phyloP scores from a whole-genome alignment of 768 basidiomycete species.

The Rhodocollybia butyracea region DNA sequence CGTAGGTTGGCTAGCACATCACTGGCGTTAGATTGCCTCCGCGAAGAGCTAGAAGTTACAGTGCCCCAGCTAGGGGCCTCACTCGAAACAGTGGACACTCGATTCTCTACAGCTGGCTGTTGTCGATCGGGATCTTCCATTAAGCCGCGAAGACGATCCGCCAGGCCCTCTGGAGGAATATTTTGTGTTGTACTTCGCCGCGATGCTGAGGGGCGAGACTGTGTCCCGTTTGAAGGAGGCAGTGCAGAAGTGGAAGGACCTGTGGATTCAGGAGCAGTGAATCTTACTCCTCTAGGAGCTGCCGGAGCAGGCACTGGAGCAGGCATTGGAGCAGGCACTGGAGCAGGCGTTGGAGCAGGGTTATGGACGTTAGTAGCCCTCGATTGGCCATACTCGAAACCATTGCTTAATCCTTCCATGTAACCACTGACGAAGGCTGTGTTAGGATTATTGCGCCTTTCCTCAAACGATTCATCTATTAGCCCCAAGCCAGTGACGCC shows the following conservation, averaged over 20 bases:
- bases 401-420: conserved; percentile 4
- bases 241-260: not conserved
- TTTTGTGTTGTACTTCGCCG: not conserved
- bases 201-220: not conserved
- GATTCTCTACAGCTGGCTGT: not conserved
- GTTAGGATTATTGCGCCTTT: not conserved
- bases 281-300: not conserved
- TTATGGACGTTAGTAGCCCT: no score
- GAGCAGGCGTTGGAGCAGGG: not conserved
- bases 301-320: conserved; percentile 1
- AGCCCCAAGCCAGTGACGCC: conserved; percentile 5
- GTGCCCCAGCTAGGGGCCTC: conserved; percentile 4
- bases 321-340: not conserved
- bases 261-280: not conserved
- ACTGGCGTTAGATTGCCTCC: conserved; percentile 3
- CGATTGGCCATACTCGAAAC: not conserved
- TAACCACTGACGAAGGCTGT: not conserved
- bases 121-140: conserved; percentile 3
- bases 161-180: not conserved
- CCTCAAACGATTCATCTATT: conserved; percentile 6
- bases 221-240: not conserved
- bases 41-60: not conserved
- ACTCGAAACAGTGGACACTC: not conserved
- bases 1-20: conserved; percentile 2
- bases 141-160: not conserved